Evolutionary conservation across 2,329 filamentous ascomycete species (phyloP).

Genomic region (Geoglossum cookeanum): DNA sequence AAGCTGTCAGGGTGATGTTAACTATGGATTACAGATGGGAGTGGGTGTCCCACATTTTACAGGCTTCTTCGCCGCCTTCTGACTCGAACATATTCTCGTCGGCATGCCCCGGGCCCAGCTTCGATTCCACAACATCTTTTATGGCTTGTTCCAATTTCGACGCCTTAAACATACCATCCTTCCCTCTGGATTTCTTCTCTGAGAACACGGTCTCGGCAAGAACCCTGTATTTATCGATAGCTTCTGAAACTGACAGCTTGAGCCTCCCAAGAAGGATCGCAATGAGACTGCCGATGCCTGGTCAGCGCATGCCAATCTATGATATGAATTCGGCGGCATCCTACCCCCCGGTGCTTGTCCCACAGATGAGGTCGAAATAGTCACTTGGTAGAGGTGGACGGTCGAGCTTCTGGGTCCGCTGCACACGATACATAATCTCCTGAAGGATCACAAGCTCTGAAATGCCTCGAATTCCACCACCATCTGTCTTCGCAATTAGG

Average conservation of each 20-base stretch:
- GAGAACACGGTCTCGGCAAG: slow-evolving; percentile 89
- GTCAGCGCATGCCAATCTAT: background rate
- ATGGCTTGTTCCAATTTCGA: slow-evolving; percentile 91
- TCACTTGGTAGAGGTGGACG: slow-evolving; percentile 80
- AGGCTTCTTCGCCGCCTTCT: slow-evolving; percentile 65
- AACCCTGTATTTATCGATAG: slow-evolving; percentile 90
- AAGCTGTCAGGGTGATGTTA: slow-evolving; percentile 34
- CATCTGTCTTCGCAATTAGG: slow-evolving; percentile 34
- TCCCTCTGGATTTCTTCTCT: slow-evolving; percentile 91
- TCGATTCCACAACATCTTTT: slow-evolving; percentile 56
- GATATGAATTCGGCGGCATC: background rate
- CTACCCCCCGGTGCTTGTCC: slow-evolving; percentile 73
- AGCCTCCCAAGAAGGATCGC: slow-evolving; percentile 91
- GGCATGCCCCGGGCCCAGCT: slow-evolving; percentile 37
- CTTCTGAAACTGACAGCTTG: slow-evolving; percentile 81
- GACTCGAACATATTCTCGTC: slow-evolving; percentile 73
- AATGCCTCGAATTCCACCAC: slow-evolving; percentile 89
- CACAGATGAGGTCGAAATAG: slow-evolving; percentile 91
- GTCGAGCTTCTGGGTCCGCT: background rate
- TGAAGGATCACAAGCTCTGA: slow-evolving; percentile 96
- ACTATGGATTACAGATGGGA: slow-evolving; percentile 4
- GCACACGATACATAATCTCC: slow-evolving; percentile 86
- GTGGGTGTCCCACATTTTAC: slow-evolving; percentile 54
- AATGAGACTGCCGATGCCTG: slow-evolving; percentile 35
- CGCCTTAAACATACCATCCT: slow-evolving; percentile 85